Evolutionary conservation across 2,329 filamentous ascomycete genomes (phyloP).

Genomic region (Mariannaea sp.): DNA sequence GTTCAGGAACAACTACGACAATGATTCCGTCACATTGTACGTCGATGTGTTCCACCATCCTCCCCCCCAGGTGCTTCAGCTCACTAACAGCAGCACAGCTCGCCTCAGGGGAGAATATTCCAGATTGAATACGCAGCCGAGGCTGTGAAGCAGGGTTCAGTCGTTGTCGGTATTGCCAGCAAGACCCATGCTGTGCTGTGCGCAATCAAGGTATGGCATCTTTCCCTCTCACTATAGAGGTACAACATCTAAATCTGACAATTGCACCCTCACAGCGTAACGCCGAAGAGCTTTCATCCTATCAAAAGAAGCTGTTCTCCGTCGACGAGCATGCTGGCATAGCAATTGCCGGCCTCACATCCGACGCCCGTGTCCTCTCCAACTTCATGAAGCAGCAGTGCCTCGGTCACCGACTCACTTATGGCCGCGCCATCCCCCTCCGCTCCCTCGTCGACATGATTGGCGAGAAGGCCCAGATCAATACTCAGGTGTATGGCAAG

Average conservation of each 20-base stretch:
- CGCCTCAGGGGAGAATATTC: slow-evolving; percentile 98
- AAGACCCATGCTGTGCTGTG: slow-evolving; percentile 97
- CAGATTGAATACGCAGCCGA: slow-evolving; percentile 99
- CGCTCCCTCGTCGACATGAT: slow-evolving; percentile 90
- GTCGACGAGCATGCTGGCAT: slow-evolving; percentile 96
- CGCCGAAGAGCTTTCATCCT: slow-evolving; percentile 98
- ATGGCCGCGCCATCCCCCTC: slow-evolving; percentile 90
- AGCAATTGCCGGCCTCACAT: slow-evolving; percentile 94
- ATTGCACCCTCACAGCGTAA: slow-evolving; percentile 70
- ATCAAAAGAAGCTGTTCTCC: slow-evolving; percentile 98
- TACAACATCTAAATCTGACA: slow-evolving; percentile 17
- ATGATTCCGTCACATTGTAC: slow-evolving; percentile 99
- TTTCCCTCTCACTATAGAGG: slow-evolving; percentile 2
- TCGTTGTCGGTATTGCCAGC: slow-evolving; percentile 95
- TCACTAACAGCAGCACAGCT: slow-evolving; percentile 62
- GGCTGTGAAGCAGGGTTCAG: slow-evolving; percentile 98
- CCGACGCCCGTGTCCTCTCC: slow-evolving; percentile 96
- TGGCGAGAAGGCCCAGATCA: slow-evolving; percentile 93
- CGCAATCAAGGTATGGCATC: slow-evolving; percentile 80
- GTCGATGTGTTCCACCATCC: slow-evolving; percentile 41
- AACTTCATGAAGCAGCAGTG: slow-evolving; percentile 99
- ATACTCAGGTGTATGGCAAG: slow-evolving; percentile 97
- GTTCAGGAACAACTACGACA: slow-evolving; percentile 99
- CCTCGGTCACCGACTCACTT: slow-evolving; percentile 91
- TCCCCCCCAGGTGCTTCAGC: slow-evolving; percentile 25